phyloP scores from a whole-genome alignment of 805 yeast species.

The Suhomyces sp. region DNA sequence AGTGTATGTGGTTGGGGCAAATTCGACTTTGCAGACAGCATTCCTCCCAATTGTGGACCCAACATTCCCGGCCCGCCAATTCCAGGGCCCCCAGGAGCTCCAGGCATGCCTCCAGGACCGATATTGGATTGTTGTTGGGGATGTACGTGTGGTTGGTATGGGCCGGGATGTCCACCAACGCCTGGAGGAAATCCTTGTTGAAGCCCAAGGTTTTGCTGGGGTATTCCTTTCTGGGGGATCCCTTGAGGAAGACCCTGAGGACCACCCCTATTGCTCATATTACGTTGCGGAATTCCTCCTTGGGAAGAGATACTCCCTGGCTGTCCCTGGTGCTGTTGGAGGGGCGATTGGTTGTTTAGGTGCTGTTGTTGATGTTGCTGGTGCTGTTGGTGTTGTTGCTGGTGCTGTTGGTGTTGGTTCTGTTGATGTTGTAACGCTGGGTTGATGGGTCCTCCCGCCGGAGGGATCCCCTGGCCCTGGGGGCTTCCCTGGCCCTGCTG shows the following conservation, averaged over 20 bases:
- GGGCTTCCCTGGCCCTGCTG: too few species aligned
- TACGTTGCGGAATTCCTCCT: neutral
- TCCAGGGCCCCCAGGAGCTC: slow-evolving; percentile 1
- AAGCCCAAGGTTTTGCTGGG: neutral
- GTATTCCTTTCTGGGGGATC: neutral
- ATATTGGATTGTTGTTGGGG: neutral
- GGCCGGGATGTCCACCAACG: slow-evolving; percentile 3
- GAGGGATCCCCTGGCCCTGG: too few species aligned
- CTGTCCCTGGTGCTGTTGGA: slow-evolving; percentile 5
- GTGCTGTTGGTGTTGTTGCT: slow-evolving; percentile 11
- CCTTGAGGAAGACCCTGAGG: slow-evolving; percentile 2
- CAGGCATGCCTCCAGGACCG: neutral
- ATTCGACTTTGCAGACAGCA: neutral
- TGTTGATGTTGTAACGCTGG: slow-evolving; percentile 14
- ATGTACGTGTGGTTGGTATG: neutral
- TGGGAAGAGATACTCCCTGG: slow-evolving; percentile 4
- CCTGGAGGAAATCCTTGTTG: slow-evolving; percentile 4
- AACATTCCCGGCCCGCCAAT: neutral
- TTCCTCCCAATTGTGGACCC: neutral
- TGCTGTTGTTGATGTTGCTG: slow-evolving; percentile 7
- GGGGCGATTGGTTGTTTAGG: slow-evolving; percentile 4
- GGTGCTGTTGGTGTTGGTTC: slow-evolving; percentile 13
- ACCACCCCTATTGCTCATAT: neutral
- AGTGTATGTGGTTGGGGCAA: too few species aligned
- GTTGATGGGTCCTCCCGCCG: too few species aligned